phyloP scores from a whole-genome alignment of 805 yeast species.

The Candida takata region DNA sequence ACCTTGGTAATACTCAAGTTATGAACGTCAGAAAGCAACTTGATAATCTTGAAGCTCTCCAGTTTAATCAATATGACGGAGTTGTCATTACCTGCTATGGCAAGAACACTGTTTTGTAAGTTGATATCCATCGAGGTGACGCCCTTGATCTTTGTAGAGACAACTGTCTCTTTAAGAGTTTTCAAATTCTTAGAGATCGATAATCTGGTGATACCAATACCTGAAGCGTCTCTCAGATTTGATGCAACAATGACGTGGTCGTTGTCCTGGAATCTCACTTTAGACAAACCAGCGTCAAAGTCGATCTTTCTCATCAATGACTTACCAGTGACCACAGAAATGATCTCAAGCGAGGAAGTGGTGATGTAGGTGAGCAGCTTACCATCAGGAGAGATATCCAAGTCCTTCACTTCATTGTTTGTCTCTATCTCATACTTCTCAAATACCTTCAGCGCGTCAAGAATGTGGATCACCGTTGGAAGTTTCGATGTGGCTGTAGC shows the following conservation, averaged over 20 bases:
- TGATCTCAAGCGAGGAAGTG: slow-evolving; percentile 38
- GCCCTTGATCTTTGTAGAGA: slow-evolving; percentile 19
- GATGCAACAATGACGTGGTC: slow-evolving; percentile 15
- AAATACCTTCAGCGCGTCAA: slow-evolving; percentile 51
- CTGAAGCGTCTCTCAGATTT: slow-evolving; percentile 9
- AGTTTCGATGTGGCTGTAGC: slow-evolving; percentile 64
- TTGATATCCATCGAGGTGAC: slow-evolving; percentile 47
- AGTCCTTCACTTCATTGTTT: slow-evolving; percentile 51
- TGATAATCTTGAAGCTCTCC: slow-evolving; percentile 47
- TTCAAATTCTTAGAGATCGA: slow-evolving; percentile 15
- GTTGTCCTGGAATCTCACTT: slow-evolving; percentile 28
- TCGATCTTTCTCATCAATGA: slow-evolving; percentile 28
- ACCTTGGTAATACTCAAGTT: slow-evolving; percentile 68
- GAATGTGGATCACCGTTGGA: slow-evolving; percentile 61
- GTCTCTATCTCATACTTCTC: slow-evolving; percentile 54
- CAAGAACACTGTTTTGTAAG: slow-evolving; percentile 28
- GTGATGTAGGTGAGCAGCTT: slow-evolving; percentile 63
- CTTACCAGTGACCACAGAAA: slow-evolving; percentile 35
- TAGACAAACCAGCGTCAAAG: slow-evolving; percentile 27
- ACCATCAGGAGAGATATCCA: slow-evolving; percentile 67
- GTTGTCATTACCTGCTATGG: slow-evolving; percentile 46
- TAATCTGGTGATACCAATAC: slow-evolving; percentile 13
- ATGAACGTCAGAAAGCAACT: slow-evolving; percentile 49
- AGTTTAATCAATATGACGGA: slow-evolving; percentile 41
- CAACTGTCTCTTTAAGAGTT: slow-evolving; percentile 10